These are phyloP conservation scores for Alternaria metachromatica DNA, from an alignment of 2,329 filamentous ascomycete species.

Conservation along the genomic window DNA sequence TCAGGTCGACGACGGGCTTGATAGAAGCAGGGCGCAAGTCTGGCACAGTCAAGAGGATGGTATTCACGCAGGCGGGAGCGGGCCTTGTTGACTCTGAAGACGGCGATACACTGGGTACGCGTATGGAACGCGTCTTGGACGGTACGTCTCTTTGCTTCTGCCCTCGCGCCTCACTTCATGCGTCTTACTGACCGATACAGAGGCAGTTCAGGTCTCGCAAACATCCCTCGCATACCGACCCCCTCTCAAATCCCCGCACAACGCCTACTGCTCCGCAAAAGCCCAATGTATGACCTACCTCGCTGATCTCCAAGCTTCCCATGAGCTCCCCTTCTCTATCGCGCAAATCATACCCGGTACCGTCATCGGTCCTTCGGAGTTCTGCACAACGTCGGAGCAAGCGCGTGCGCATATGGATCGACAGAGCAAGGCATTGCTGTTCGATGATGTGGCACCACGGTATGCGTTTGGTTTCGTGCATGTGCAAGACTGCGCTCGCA, in stretches of 20 bases:
- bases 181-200: slow-evolving; percentile 8
- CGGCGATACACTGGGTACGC: slow-evolving; percentile 39
- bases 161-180: neutral
- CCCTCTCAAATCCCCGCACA: slow-evolving; percentile 38
- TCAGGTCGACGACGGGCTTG: slow-evolving; percentile 41
- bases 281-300: slow-evolving; percentile 44
- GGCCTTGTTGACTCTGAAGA: slow-evolving; percentile 41
- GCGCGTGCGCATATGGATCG: slow-evolving; percentile 37
- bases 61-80: slow-evolving; percentile 46
- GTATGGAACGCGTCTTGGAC: slow-evolving; percentile 34
- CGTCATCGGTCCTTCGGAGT: slow-evolving; percentile 43
- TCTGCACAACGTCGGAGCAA: slow-evolving; percentile 24
- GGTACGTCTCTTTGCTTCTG: slow-evolving; percentile 17
- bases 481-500: slow-evolving; percentile 38
- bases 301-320: neutral
- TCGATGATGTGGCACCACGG: slow-evolving; percentile 36
- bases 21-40: slow-evolving; percentile 34
- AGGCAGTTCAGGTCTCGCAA: slow-evolving; percentile 31
- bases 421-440: slow-evolving; percentile 41
- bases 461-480: slow-evolving; percentile 47
- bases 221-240: slow-evolving; percentile 30
- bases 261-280: slow-evolving; percentile 45
- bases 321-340: slow-evolving; percentile 33
- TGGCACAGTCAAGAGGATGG: slow-evolving; percentile 34
- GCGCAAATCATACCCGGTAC: slow-evolving; percentile 45